Conservation (phyloP, 208 protist species). For the Crithidia thermophila region DNA sequence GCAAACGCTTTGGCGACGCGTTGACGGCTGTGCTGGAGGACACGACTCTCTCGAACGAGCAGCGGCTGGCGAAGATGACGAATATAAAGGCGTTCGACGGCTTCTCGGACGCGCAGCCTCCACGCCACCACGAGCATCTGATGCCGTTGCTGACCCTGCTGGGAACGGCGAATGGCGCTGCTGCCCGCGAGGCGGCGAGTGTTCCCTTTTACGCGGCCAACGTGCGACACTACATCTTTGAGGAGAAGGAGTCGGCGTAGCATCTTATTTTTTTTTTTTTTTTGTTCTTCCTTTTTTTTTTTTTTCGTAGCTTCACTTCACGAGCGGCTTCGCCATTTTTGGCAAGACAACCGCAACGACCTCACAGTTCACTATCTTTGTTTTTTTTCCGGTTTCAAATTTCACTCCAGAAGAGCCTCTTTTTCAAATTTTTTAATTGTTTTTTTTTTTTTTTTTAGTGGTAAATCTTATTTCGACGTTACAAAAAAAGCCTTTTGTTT, state of each 20-base stretch:
- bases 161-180: slow-evolving; percentile 41
- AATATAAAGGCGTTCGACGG: slow-evolving; percentile 45
- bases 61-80: slow-evolving; percentile 44
- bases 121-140: slow-evolving; percentile 70
- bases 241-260: slow-evolving; percentile 1
- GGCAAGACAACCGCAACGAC: neutral
- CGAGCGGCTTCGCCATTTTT: neutral
- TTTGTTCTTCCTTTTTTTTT: slow-evolving; percentile 1
- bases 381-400: neutral
- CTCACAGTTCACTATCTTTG: neutral
- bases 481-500: too few species aligned
- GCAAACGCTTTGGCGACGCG: slow-evolving; percentile 60
- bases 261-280: neutral
- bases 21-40: slow-evolving; percentile 41
- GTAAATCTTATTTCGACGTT: neutral
- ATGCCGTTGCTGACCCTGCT: slow-evolving; percentile 80
- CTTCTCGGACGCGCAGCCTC: slow-evolving; percentile 67
- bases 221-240: slow-evolving; percentile 53
- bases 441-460: neutral
- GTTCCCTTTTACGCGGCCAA: slow-evolving; percentile 36
- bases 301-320: neutral
- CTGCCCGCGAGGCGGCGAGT: slow-evolving; percentile 51
- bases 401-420: too few species aligned
- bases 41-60: slow-evolving; percentile 19
- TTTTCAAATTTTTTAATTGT: too few species aligned